Conservation (phyloP, 1,284 basidiomycete genomes). For the Sporisorium exsertum region DNA sequence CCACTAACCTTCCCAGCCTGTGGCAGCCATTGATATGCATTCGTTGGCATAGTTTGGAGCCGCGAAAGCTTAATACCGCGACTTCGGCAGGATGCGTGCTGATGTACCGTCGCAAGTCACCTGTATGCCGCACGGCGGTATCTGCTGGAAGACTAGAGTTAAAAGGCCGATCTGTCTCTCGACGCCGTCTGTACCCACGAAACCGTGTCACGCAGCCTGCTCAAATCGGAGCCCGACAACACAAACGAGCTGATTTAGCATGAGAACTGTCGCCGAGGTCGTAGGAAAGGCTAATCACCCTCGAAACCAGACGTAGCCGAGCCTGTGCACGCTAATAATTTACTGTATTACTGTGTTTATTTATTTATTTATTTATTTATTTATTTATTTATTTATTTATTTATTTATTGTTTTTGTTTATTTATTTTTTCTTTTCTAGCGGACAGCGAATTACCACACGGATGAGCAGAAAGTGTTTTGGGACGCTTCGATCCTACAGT, state of each 20-base stretch:
- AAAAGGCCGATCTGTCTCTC: neutral
- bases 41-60: too few relatives aligned
- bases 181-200: neutral
- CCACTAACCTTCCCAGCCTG: too few relatives aligned
- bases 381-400: neutral
- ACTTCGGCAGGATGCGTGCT: too few relatives aligned
- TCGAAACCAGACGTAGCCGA: neutral
- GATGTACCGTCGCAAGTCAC: neutral
- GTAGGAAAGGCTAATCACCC: too few relatives aligned
- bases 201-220: neutral
- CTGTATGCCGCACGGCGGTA: neutral
- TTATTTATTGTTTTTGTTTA: neutral
- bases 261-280: neutral
- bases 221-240: too few relatives aligned
- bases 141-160: neutral
- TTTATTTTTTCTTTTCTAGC: neutral
- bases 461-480: too few relatives aligned
- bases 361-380: neutral
- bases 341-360: too few relatives aligned
- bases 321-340: neutral
- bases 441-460: too few relatives aligned
- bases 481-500: too few relatives aligned
- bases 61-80: neutral
- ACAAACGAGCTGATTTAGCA: neutral
- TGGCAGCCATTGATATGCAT: too few relatives aligned